Conservation (phyloP, 2,329 filamentous ascomycete species). For the Fusarium coicis region DNA sequence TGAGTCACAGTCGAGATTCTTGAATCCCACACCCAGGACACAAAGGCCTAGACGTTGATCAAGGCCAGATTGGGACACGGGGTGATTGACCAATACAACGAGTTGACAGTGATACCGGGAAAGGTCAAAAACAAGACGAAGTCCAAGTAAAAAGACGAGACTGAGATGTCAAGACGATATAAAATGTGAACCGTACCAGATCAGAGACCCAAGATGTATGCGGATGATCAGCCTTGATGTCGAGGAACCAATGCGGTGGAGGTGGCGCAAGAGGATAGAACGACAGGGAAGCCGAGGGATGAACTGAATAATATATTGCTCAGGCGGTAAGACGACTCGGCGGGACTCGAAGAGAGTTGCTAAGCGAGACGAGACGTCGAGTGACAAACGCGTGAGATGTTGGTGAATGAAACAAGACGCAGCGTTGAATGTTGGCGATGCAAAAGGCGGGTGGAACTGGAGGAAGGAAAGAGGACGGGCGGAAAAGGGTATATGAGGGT, state of each 20-base stretch:
- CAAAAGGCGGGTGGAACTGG: constrained; percentile 43
- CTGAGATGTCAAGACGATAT: constrained; percentile 27
- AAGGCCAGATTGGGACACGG: constrained; percentile 30
- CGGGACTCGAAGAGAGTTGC: constrained; percentile 2
- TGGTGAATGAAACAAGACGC: constrained; percentile 24
- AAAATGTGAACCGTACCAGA: constrained; percentile 40
- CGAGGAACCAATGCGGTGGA: constrained; percentile 22
- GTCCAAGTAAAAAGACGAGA: constrained; percentile 13
- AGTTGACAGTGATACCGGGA: constrained; percentile 19
- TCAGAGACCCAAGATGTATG: constrained; percentile 29
- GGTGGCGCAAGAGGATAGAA: constrained; percentile 29
- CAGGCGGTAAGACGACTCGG: constrained; percentile 16
- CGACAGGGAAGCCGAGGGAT: constrained; percentile 26
- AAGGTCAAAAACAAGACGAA: constrained; percentile 14
- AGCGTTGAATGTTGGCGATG: constrained; percentile 28
- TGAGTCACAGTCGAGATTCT: constrained; percentile 50
- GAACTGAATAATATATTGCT: constrained; percentile 32
- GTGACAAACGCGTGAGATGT: constrained; percentile 23
- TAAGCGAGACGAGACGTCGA: constrained; percentile 21
- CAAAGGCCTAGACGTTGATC: constrained; percentile 38
- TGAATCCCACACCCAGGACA: constrained; percentile 42
- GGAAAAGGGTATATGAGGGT: constrained; percentile 44
- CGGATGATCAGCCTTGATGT: constrained; percentile 27
- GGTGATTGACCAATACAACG: constrained; percentile 37
- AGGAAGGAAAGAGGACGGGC: constrained; percentile 39